Evolutionary conservation across 2,329 filamentous ascomycete genomes (phyloP).

Genomic region (Gliomastix tumulicola): DNA sequence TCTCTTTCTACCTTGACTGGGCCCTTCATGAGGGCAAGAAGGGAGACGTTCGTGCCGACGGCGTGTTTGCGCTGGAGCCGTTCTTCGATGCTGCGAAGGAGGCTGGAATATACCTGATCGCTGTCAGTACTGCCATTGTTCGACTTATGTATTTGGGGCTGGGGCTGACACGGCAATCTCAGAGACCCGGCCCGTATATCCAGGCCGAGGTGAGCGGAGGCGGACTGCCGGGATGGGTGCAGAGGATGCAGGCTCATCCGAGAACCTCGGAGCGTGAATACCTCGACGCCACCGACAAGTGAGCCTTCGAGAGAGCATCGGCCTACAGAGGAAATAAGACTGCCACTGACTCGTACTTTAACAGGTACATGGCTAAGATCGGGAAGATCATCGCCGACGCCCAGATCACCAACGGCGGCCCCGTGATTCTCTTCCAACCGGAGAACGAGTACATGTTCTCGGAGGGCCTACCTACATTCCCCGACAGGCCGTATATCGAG

Average conservation of each 20-base stretch:
- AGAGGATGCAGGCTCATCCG: not conserved
- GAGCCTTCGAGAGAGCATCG: too few species aligned
- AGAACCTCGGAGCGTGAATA: too few species aligned
- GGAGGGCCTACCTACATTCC: too few species aligned
- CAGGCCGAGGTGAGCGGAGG: slow-evolving; percentile 64
- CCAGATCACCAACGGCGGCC: slow-evolving; percentile 70
- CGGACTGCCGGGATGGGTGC: not conserved
- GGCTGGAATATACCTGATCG: slow-evolving; percentile 64
- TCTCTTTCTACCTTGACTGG: slow-evolving; percentile 70
- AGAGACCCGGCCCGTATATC: slow-evolving; percentile 60
- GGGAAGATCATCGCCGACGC: slow-evolving; percentile 55
- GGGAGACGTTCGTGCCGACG: slow-evolving; percentile 58
- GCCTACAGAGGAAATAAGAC: too few species aligned
- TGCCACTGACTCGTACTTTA: too few species aligned
- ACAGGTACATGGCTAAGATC: slow-evolving; percentile 49
- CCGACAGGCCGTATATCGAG: too few species aligned
- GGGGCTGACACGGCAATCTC: too few species aligned
- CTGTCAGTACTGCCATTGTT: too few species aligned
- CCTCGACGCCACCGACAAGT: not conserved
- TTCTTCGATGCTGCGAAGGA: slow-evolving; percentile 63
- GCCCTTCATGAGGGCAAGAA: slow-evolving; percentile 62
- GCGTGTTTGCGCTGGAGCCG: slow-evolving; percentile 59
- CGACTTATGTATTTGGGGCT: too few species aligned
- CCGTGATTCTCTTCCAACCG: slow-evolving; percentile 62
- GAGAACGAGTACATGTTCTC: slow-evolving; percentile 57